Percentiles rank a stretch among this genome's conserved stretches.
Conservation (phyloP, 1,284 basidiomycete species). For the Leccinum subrobustum region DNA sequence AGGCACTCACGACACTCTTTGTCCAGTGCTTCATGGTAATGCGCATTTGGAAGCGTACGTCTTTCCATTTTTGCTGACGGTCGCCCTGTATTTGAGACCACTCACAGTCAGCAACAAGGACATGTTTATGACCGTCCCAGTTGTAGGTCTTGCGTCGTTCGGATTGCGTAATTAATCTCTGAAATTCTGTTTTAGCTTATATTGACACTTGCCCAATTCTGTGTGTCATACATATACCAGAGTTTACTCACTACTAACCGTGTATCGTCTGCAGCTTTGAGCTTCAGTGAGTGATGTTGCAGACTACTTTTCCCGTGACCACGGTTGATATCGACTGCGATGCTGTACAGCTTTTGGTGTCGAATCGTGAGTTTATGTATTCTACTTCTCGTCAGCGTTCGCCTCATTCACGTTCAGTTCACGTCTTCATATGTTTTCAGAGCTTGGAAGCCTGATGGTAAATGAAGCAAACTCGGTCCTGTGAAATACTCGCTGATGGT, state of each 20-base stretch:
- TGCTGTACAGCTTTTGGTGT: conserved; percentile 36
- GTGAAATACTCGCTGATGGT: conserved; percentile 5
- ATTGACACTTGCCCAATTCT: conserved; percentile 50
- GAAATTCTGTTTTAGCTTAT: conserved; percentile 10
- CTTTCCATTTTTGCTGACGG: background rate
- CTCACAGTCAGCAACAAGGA: conserved; percentile 30
- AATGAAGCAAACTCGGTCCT: background rate
- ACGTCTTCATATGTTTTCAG: conserved; percentile 37
- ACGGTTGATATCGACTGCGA: conserved; percentile 4
- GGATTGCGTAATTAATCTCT: background rate
- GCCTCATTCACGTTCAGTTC: conserved; percentile 23
- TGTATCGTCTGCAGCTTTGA: conserved; percentile 10
- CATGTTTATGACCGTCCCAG: background rate
- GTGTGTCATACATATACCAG: conserved; percentile 33
- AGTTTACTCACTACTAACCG: conserved; percentile 1
- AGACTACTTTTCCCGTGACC: background rate
- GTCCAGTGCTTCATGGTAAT: conserved; percentile 36
- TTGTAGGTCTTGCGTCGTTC: conserved; percentile 9
- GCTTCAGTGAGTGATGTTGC: conserved; percentile 20
- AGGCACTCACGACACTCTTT: conserved; percentile 35
- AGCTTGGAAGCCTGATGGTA: conserved; percentile 36
- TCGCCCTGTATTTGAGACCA: background rate
- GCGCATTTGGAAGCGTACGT: conserved; percentile 30
- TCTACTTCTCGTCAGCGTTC: background rate
- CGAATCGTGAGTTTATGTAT: conserved; percentile 37